Evolutionary conservation across 768 basidiomycete genomes (phyloP).

Genomic region (Russula lepida): DNA sequence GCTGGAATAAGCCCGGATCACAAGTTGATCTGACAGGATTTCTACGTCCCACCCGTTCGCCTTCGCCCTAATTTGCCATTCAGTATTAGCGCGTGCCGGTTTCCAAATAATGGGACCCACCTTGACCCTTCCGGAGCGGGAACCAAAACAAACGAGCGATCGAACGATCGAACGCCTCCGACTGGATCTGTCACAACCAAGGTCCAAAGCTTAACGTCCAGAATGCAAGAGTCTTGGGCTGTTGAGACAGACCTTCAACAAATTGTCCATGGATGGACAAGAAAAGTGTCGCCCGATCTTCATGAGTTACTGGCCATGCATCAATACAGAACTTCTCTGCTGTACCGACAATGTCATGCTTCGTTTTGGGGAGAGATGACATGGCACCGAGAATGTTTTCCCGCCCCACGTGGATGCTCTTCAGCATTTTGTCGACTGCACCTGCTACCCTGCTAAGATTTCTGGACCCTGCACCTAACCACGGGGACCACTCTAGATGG

Average conservation of each 20-base stretch:
- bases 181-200: conserved; percentile 45
- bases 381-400: conserved; percentile 56
- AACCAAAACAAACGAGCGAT: conserved; percentile 81
- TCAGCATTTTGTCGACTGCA: conserved; percentile 51
- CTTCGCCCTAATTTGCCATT: conserved; percentile 47
- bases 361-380: conserved; percentile 60
- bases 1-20: conserved; percentile 76
- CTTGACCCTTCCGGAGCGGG: conserved; percentile 74
- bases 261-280: conserved; percentile 85
- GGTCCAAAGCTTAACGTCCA: neutral
- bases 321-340: conserved; percentile 84
- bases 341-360: conserved; percentile 72
- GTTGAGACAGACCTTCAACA: conserved; percentile 59
- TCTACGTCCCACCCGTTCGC: conserved; percentile 81
- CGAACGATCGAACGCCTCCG: conserved; percentile 84
- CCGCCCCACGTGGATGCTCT: conserved; percentile 64
- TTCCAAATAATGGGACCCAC: conserved; percentile 40
- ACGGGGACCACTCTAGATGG: conserved; percentile 70
- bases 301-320: conserved; percentile 66
- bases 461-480: conserved; percentile 58
- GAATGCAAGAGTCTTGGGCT: neutral
- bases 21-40: conserved; percentile 83
- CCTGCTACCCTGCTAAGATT: conserved; percentile 65
- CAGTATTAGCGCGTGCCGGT: conserved; percentile 12
- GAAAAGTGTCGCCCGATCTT: conserved; percentile 47